A percentile compares a stretch with the other conserved stretches of the same genome.
phyloP scores from a whole-genome alignment of 306 rosid species.

The Trichosanthes truncata region DNA sequence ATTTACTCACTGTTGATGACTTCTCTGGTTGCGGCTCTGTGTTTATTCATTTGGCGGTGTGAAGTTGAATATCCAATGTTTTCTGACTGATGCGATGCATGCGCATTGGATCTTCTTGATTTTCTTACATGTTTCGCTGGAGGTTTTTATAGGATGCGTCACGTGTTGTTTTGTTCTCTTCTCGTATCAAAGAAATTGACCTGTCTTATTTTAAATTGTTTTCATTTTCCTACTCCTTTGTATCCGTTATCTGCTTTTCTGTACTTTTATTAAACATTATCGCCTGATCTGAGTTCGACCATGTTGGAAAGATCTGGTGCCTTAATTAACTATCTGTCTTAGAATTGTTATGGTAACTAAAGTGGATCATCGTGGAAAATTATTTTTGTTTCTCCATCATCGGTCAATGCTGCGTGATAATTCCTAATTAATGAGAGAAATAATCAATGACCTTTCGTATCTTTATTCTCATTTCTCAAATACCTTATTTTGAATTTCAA shows the following conservation, averaged over 20 bases:
- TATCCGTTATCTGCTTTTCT: background rate
- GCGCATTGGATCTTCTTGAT: background rate
- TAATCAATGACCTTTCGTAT: background rate
- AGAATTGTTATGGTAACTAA: background rate
- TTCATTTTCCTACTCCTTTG: background rate
- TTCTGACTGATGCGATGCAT: background rate
- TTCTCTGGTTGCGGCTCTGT: constrained; percentile 4
- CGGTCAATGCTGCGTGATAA: background rate
- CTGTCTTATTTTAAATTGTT: background rate
- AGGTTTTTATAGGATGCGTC: background rate
- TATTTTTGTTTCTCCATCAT: background rate
- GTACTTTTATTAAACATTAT: background rate
- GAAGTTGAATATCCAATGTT: background rate
- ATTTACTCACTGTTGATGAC: background rate
- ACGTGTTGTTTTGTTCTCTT: background rate
- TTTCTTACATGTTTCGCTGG: background rate
- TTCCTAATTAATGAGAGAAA: background rate
- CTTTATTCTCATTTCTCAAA: background rate
- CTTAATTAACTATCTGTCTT: background rate
- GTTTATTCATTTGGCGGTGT: background rate
- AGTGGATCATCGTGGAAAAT: background rate
- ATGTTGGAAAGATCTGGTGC: background rate
- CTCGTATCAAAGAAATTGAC: background rate
- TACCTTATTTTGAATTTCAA: background rate
- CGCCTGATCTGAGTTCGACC: background rate